phyloP scores from a whole-genome alignment of 78 protist genomes.

The Dictyostelium citrinum region DNA sequence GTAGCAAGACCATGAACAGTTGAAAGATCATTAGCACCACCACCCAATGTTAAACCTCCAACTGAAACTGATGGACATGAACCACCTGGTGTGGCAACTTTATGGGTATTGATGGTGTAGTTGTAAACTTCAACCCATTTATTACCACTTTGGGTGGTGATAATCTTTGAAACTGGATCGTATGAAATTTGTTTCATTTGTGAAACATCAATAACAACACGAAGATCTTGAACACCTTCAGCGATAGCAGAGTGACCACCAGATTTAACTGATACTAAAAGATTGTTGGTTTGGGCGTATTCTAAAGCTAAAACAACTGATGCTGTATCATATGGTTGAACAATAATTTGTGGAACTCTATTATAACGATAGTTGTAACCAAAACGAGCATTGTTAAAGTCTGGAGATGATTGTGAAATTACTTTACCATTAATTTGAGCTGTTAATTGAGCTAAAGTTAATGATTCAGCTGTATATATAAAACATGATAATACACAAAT shows the following conservation, averaged over 20 bases:
- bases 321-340: slow-evolving; percentile 19
- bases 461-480: not conserved
- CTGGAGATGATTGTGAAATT: not conserved
- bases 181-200: slow-evolving; percentile 29
- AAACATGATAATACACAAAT: not conserved
- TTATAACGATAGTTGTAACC: slow-evolving; percentile 42
- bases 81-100: slow-evolving; percentile 56
- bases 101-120: not conserved
- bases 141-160: slow-evolving; percentile 59
- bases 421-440: not conserved
- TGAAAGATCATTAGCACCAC: slow-evolving; percentile 70
- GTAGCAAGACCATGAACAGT: slow-evolving; percentile 57
- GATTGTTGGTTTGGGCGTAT: slow-evolving; percentile 35
- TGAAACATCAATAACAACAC: slow-evolving; percentile 59
- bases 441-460: slow-evolving; percentile 8
- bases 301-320: slow-evolving; percentile 26
- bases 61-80: slow-evolving; percentile 77
- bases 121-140: slow-evolving; percentile 60
- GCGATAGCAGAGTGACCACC: slow-evolving; percentile 54
- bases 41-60: slow-evolving; percentile 77
- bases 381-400: slow-evolving; percentile 20
- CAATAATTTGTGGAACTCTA: slow-evolving; percentile 14
- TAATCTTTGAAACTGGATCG: not conserved
- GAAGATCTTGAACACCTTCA: slow-evolving; percentile 15
- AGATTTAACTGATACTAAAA: slow-evolving; percentile 40